Conservation (phyloP, 805 yeast species). For the Hermanozyma aechmeae region DNA sequence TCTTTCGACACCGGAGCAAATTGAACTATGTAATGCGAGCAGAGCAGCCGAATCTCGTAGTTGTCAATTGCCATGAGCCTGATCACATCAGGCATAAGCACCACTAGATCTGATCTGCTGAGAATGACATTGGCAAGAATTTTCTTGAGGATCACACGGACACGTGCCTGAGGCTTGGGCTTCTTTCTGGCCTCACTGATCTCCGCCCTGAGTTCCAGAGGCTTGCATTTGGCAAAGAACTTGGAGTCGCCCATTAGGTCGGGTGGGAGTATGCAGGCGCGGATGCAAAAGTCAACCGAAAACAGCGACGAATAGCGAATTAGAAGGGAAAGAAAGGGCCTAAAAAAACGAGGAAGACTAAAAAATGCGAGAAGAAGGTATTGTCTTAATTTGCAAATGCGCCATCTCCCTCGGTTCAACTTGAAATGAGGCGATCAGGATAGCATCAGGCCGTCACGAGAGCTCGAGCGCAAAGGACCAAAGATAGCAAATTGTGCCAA, state of each 20-base stretch:
- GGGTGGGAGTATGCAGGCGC: background rate
- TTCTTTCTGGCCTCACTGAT: conserved; percentile 34
- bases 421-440: no score
- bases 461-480: no score
- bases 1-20: conserved; percentile 49
- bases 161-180: conserved; percentile 27
- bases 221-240: conserved; percentile 28
- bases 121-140: conserved; percentile 77
- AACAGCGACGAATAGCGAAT: no score
- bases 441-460: no score
- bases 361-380: no score
- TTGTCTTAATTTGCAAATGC: no score
- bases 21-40: conserved; percentile 55
- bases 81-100: conserved; percentile 55
- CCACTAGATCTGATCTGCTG: conserved; percentile 69
- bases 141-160: conserved; percentile 45
- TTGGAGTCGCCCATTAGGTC: conserved; percentile 13
- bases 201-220: conserved; percentile 31
- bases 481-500: no score
- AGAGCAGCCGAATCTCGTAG: conserved; percentile 60
- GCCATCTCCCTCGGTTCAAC: no score
- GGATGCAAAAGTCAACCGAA: no score
- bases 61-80: conserved; percentile 47
- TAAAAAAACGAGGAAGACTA: no score
- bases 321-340: no score